These are phyloP conservation scores for Cutaneotrichosporon mucoides DNA, from an alignment of 1,284 basidiomycete species.

Conservation along the genomic window DNA sequence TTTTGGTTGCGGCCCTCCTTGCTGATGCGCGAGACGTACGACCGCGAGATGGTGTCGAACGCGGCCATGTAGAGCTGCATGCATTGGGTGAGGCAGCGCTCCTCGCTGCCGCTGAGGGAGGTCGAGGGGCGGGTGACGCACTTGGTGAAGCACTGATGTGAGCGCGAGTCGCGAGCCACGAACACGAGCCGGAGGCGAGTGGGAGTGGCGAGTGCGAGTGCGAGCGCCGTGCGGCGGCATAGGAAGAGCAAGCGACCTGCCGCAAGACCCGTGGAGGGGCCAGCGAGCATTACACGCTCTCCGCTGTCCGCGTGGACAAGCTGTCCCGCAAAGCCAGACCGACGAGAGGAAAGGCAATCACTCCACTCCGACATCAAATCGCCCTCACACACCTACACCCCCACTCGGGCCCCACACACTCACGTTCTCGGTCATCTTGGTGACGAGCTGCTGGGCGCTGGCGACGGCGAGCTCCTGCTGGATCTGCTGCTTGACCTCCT, in stretches of 20 bases:
- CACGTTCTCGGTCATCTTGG: conserved; percentile 52
- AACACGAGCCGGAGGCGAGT: background rate
- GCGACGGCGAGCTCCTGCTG: conserved; percentile 49
- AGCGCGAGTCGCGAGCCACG: background rate
- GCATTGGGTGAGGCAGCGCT: conserved; percentile 48
- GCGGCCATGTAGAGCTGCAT: conserved; percentile 49
- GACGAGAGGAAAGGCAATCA: too few species aligned
- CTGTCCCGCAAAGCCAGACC: too few species aligned
- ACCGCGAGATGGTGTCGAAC: conserved; percentile 48
- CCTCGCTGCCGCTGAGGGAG: conserved; percentile 41
- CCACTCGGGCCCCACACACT: too few species aligned
- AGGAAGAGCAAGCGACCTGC: too few species aligned
- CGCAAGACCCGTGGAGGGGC: too few species aligned
- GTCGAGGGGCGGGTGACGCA: conserved; percentile 43
- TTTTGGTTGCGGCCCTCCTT: conserved; percentile 31
- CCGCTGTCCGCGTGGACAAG: too few species aligned
- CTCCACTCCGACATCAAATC: too few species aligned
- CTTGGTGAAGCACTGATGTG: conserved; percentile 47
- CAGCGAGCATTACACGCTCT: too few species aligned
- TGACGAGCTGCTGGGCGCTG: conserved; percentile 49
- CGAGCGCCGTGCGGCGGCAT: background rate
- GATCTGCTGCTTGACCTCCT: conserved; percentile 49
- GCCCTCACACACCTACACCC: too few species aligned
- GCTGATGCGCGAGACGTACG: conserved; percentile 44
- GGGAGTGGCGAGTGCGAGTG: too few species aligned